Evolutionary conservation across 2,329 filamentous ascomycete genomes (phyloP), one percentile per base, ranked within the genome.

Genomic region (Beauveria pseudobassiana): DNA sequence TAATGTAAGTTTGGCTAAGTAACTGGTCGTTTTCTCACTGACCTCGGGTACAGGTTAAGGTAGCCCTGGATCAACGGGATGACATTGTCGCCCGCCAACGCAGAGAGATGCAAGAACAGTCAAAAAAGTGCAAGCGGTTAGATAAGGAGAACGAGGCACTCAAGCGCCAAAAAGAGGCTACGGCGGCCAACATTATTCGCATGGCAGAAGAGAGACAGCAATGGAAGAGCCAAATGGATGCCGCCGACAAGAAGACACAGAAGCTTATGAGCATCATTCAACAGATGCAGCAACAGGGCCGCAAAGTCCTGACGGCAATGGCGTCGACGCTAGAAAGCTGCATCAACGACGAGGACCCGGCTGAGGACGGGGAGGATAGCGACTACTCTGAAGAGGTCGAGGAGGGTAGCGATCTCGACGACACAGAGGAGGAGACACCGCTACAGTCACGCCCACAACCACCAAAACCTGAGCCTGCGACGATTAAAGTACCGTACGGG

Each of bases 41-140:
- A 61, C 51, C 7, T 8, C 3, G 83, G 26, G 8, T 28, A 43
- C 14, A 61, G 59, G 59, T 43, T 9, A 61, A 55, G 24, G 43
- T 22, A 20, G 54, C 60, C 40, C 50, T 53, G 65, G 59, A 61
- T 20, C 43, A 54, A 45, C 42, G 59, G 50, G 59, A 61, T n/a
- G 59, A 61, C 8, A 50, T 61, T 34, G 30, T 48, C 30, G 51
- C 30, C 5, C 51, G 24, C 14, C 59, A 61, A 16, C 51, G 93
- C 60, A 97, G 96, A 78, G 95, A 98, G 76, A 98, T 98, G 93
- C 95, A 98, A 76, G 95, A 98, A 71, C 98, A 98, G 93, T 96
- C 93, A 1, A 97, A 97, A 79, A 98, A 98, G 79, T 96, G 93
- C 6, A 97, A 97, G 76, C 88, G 92, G 28, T 80, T 99, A 59